Evolutionary conservation across 2,329 filamentous ascomycete species (phyloP), one percentile per base, ranked within the genome.

Genomic region (Raffaelea albimanens): DNA sequence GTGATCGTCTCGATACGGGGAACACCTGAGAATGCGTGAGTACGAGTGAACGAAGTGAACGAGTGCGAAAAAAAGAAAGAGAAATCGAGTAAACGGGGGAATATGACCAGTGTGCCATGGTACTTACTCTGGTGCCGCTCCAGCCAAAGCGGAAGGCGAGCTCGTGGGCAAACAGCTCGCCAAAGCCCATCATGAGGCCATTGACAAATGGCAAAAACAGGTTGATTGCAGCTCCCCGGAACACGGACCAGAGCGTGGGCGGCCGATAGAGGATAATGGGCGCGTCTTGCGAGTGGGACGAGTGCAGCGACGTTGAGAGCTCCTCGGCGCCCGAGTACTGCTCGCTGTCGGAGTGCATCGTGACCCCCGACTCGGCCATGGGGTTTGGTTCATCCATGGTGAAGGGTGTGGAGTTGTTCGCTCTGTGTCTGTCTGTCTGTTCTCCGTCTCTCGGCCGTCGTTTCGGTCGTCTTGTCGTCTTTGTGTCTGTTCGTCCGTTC

Each of bases 141-240:
- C 93, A 98, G 51, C 93, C 93, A 57, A 97, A 70, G 59, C 91
- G 75, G 62, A 91, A 98, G 2, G 93, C 93, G 44, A 87, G 84
- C 70, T 98, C 93, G 62, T 98, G 93, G 47, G 93, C 93, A 65
- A 98, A 91, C 45, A 98, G 69, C 69, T 98, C 93, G 56, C 93
- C 93, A 61, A 98, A 96, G 2, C 93, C 93, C 59, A 98, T 69
- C 93, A 98, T 98, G 73, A 98, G 78, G 42, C 93, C 93, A 68
- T 98, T 98, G 61, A 98, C 80, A 60, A 98, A 98, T 0, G 93
- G 93, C 19, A 98, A 69, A 1, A 98, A 59, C n/a, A 98, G 72
- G 64, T 98, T 98, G 68, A 98, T 98, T 5, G 90, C 89, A 16
- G 89, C 87, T 34, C 93, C 88, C 47, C 91, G 81, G 47, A 96